Evolutionary conservation across 2,329 filamentous ascomycete genomes (phyloP).

Genomic region (Ilyonectria destructans): DNA sequence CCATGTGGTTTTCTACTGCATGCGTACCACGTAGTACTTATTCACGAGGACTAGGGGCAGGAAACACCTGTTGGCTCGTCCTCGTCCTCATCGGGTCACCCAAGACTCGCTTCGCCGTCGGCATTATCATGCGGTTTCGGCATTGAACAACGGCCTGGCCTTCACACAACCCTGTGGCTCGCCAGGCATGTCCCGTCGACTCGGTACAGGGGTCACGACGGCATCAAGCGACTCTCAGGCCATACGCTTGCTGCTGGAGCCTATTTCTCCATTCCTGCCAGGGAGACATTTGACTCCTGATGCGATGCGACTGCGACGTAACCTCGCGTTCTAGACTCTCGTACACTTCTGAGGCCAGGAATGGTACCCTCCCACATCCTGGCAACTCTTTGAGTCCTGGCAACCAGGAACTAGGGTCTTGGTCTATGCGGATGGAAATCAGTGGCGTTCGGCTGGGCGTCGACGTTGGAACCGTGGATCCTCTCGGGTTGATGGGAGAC

Average conservation of each 20-base stretch:
- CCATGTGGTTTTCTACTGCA: neutral
- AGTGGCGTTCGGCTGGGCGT: slow-evolving; percentile 19
- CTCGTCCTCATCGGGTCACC: neutral
- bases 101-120: slow-evolving; percentile 12
- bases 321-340: neutral
- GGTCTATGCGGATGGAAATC: slow-evolving; percentile 6
- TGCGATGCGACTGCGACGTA: slow-evolving; percentile 18
- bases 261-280: neutral
- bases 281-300: slow-evolving; percentile 9
- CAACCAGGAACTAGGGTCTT: neutral
- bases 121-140: slow-evolving; percentile 21
- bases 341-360: neutral
- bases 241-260: slow-evolving; percentile 9
- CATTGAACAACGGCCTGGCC: slow-evolving; percentile 2
- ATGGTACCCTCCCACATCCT: neutral
- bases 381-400: neutral
- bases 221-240: slow-evolving; percentile 26
- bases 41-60: neutral
- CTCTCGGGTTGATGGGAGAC: neutral
- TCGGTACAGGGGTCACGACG: slow-evolving; percentile 20
- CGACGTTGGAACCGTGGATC: neutral
- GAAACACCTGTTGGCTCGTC: neutral
- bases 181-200: neutral
- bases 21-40: neutral
- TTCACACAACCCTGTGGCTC: slow-evolving; percentile 2